Evolutionary conservation across 129 eudicot species (phyloP), one percentile per base, ranked within the genome.

Genomic region (Tagetes patula): DNA sequence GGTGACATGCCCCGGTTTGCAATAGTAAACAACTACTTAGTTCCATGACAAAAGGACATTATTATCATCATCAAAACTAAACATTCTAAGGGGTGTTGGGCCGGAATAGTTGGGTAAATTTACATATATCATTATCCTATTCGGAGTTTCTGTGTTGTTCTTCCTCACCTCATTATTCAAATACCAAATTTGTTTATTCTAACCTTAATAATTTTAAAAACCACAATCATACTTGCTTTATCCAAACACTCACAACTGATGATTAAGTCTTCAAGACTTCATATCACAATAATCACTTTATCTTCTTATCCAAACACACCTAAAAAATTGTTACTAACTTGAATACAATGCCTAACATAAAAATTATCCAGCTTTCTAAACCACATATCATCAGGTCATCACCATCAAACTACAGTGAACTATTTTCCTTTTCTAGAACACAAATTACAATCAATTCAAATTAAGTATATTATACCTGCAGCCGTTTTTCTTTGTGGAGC

Each of bases 381-480:
- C 27, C 27, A 20, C 27, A 20, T 20, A 20, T 20, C 27, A 20
- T 20, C 27, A 20, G 27, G 0, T 20, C 27, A 20, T 20, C 27
- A 20, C 27, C 27, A 20, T 20, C 27, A 20, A 20, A 20, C 27
- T 20, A 20, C 27, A 20, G 27, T 20, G 27, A 20, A 20, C 27
- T 20, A 20, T 20, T 20, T 20, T 20, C 27, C 27, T 20, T 20
- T 20, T 20, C 27, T 20, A 20, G 27, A 20, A 20, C 27, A 33
- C 32, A 69, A 43, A 42, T 11, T 76, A 41, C 46, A 67, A 66
- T 42, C 46, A 32, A 43, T 55, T 54, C 61, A 32, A 55, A 43
- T n/a, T 8, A 54, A 37, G 64, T 49, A 6, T 54, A 30, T 31
- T 10, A 79, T 59, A 95, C 99, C 86, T 88, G 99, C 99, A 95